Base-by-base conservation (phyloP, 169 alveolate species). In the Plasmodium falciparum region DNA sequence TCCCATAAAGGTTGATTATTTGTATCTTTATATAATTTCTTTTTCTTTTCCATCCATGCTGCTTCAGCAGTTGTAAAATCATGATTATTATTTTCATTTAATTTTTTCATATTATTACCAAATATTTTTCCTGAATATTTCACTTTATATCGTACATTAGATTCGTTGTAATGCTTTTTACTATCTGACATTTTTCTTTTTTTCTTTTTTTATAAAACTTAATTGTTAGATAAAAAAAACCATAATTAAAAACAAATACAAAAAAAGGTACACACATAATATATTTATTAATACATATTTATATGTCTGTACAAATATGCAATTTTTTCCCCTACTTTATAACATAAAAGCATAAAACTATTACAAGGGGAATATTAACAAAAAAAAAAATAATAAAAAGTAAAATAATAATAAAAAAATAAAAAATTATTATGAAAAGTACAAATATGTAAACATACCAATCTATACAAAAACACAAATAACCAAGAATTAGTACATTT, bases 1-100 rank as follows among this genome's bases (percentile, higher is more conserved):
- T 94, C 95, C 97, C 97, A 94, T 66, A 88, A 92, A 15, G 95
- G 96, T 72, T 92, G 95, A 52, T 92, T 75, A 72, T 94, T 93
- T 15, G 97, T 75, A 20, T 94, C 95, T 67, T 91, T 90, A 63
- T 93, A 94, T 59, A 93, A 50, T 45, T 93, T 94, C 52, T 92
- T 95, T 20, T 91, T 70, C 67, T 93, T 93, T 24, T 93, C 93
- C 47, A 88, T 75, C 93, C 89, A 75, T 15, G 93, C 93, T 26
- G 90, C 93, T 59, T 88, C 86, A 52, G 90, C 90, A 45, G 93
- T 58, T 50, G 93, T 54, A 47, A 86, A 86, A 59, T 86, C 75
- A 72, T 72, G 47, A 49, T 49, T 72, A 24, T 83, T 83, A 83
- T 83, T 83, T 83, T 69, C 91, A 71, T 83, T 59, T 24, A 45